phyloP scores from a whole-genome alignment of 768 basidiomycete species.

The Nidularia pulvinata region DNA sequence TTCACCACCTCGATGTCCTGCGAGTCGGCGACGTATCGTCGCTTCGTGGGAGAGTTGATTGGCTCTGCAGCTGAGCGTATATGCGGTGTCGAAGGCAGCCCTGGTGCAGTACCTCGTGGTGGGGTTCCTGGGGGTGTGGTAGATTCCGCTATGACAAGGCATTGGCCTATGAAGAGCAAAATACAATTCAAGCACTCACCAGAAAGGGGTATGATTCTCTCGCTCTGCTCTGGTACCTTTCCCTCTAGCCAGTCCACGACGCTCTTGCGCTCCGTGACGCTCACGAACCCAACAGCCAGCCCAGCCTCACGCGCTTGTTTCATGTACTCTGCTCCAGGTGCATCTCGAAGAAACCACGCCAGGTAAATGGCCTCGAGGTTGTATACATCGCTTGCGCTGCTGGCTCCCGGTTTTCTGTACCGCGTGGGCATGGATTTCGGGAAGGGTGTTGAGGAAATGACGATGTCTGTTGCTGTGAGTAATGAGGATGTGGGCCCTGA shows the following conservation, averaged over 20 bases:
- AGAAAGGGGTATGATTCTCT: conserved; percentile 45
- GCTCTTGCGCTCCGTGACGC: conserved; percentile 83
- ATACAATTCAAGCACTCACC: conserved; percentile 27
- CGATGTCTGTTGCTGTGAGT: conserved; percentile 61
- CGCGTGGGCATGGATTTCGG: conserved; percentile 79
- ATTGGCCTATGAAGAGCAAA: not conserved
- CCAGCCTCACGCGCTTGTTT: conserved; percentile 79
- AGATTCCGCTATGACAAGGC: conserved; percentile 33
- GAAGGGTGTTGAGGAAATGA: conserved; percentile 53
- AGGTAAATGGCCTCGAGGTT: conserved; percentile 81
- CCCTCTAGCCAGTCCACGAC: conserved; percentile 86
- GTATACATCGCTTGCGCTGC: conserved; percentile 73
- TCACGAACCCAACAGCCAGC: conserved; percentile 73
- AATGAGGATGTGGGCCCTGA: conserved; percentile 45
- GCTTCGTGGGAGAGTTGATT: conserved; percentile 39
- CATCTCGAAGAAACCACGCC: conserved; percentile 79
- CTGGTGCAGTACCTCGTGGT: conserved; percentile 1
- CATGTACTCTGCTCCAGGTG: conserved; percentile 85
- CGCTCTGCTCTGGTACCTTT: conserved; percentile 39
- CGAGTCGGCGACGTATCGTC: conserved; percentile 76
- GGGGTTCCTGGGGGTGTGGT: conserved; percentile 54
- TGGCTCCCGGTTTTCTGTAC: conserved; percentile 63
- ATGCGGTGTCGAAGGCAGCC: conserved; percentile 21
- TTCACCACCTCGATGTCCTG: conserved; percentile 87
- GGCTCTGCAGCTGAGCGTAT: conserved; percentile 23